Percentiles rank a stretch among this genome's conserved stretches.
phyloP scores from a whole-genome alignment of 345 rosid species.

The Salix viminalis region DNA sequence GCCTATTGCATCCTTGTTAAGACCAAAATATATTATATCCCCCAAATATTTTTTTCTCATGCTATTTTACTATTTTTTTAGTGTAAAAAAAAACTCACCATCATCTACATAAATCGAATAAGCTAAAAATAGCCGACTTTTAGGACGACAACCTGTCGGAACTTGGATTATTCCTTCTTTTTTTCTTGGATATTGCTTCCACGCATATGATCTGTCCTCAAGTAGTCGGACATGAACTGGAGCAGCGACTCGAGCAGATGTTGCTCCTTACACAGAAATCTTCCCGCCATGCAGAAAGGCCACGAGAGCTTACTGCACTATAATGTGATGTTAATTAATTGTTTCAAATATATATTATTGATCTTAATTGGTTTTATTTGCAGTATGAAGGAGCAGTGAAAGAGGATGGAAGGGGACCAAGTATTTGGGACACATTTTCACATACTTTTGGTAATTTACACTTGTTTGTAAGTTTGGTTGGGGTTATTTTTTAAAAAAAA shows the following conservation, averaged over 20 bases:
- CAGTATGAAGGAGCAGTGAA: slow-evolving; percentile 93
- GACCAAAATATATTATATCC: no score
- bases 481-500: no score
- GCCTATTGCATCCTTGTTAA: no score
- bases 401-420: slow-evolving; percentile 77
- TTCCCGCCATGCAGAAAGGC: neutral
- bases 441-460: slow-evolving; percentile 19
- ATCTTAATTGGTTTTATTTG: neutral
- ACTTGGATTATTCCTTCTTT: neutral
- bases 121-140: neutral
- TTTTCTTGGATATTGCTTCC: neutral
- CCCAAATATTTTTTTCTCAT: no score
- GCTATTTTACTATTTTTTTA: no score
- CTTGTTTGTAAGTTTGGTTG: no score
- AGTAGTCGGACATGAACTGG: neutral
- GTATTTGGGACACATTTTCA: slow-evolving; percentile 81
- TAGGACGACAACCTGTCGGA: neutral
- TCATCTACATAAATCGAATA: neutral
- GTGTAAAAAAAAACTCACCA: neutral
- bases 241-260: neutral
- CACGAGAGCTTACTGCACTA: neutral
- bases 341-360: neutral
- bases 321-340: neutral
- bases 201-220: neutral
- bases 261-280: neutral